A percentile compares a stretch with the other conserved stretches of the same genome.
phyloP scores from a whole-genome alignment of 2,329 filamentous ascomycete genomes.

The Tolypocladium paradoxum region DNA sequence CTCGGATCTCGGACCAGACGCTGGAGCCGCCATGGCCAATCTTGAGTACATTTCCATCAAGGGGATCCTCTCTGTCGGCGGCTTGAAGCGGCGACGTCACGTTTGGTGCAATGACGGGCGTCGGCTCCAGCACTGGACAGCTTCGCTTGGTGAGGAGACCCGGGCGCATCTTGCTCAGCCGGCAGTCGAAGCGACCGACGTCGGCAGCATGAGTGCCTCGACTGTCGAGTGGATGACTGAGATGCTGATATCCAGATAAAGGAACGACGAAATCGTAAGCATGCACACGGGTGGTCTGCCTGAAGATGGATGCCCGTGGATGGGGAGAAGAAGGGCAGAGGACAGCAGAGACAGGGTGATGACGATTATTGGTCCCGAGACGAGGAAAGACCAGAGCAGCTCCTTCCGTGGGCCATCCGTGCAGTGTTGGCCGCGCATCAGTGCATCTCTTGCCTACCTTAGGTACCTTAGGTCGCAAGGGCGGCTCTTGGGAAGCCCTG shows the following conservation, averaged over 20 bases:
- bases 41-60: constrained; percentile 8
- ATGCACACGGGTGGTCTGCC: neutral
- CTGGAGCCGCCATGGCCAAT: constrained; percentile 16
- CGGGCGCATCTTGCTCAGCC: constrained; percentile 16
- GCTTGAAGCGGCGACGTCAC: constrained; percentile 2
- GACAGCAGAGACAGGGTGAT: neutral
- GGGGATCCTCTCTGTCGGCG: constrained; percentile 3
- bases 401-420: neutral
- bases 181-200: neutral
- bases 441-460: neutral
- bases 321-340: neutral
- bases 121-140: constrained; percentile 11
- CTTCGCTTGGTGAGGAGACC: constrained; percentile 15
- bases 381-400: neutral
- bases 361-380: neutral
- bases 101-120: constrained; percentile 6
- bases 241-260: neutral
- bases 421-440: too few relatives aligned
- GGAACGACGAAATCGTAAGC: neutral
- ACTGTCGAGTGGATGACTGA: neutral
- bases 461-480: too few relatives aligned
- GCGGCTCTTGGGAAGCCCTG: neutral
- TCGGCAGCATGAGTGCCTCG: neutral
- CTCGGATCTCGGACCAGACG: constrained; percentile 24
- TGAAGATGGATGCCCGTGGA: neutral